These are phyloP conservation scores for Trypanosoma scelopori DNA, from an alignment of 208 protist genomes.

Conservation along the genomic window DNA sequence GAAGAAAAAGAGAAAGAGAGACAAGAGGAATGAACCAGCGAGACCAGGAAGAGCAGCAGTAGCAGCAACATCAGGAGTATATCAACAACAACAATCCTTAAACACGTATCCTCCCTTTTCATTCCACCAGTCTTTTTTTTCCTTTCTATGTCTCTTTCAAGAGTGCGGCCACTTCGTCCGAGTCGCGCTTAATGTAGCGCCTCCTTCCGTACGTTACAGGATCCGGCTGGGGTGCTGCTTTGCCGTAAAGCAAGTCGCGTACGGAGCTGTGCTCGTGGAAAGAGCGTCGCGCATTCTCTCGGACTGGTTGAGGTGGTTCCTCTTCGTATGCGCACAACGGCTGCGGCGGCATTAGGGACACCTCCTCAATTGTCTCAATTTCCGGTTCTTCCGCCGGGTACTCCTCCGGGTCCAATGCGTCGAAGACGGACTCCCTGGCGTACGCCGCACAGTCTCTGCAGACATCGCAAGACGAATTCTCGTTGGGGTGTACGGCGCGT, in stretches of 20 bases:
- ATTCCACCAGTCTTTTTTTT: not conserved
- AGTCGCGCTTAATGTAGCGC: constrained; percentile 26
- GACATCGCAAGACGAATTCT: not conserved
- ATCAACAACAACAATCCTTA: not conserved
- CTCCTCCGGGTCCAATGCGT: constrained; percentile 20
- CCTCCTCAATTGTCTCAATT: constrained; percentile 56
- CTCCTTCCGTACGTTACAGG: constrained; percentile 17
- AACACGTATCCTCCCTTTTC: not conserved
- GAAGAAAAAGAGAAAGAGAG: not conserved
- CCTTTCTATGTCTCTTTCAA: constrained; percentile 22
- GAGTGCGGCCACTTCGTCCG: constrained; percentile 23
- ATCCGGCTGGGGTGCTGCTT: constrained; percentile 1
- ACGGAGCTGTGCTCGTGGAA: constrained; percentile 57
- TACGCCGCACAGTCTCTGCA: constrained; percentile 19
- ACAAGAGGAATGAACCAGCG: not conserved
- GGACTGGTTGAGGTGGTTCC: constrained; percentile 34
- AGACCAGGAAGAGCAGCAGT: not conserved
- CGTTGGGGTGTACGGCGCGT: not conserved
- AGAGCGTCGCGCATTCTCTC: constrained; percentile 27
- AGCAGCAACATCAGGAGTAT: too few species aligned
- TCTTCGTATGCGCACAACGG: constrained; percentile 21
- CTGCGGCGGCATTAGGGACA: constrained; percentile 11
- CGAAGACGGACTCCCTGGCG: constrained; percentile 25
- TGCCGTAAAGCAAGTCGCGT: constrained; percentile 70
- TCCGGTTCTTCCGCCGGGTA: constrained; percentile 35